Base-by-base conservation (phyloP, 2,329 filamentous ascomycete genomes). In the Alternaria infectoria region DNA sequence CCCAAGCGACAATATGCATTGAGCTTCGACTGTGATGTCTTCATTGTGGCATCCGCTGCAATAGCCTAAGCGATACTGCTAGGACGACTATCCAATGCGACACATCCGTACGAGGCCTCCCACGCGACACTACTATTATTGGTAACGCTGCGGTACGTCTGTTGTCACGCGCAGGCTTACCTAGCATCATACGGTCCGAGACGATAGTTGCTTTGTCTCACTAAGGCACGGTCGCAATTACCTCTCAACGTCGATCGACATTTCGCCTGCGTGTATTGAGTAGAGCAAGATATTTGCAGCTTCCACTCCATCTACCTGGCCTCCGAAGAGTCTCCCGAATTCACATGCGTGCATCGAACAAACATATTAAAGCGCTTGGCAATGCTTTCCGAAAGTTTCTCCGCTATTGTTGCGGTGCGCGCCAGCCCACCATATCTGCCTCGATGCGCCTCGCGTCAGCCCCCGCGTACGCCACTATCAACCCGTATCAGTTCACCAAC, bases 1-100 rank as follows among this genome's bases (percentile, higher is more conserved):
- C 43, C 62, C 55, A 58, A 56, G 59, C 57, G 51, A 60, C 45
- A 46, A 5, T 12, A 28, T 36, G 36, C 21, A 21, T 36, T 21
- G 36, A 30, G 8, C 47, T 46, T 12, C 36, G 11, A 28, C 17
- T 32, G 54, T 44, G 17, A 56, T 28, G 10, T 23, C 45, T 46
- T 15, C 2, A 13, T 28, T 44, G 6, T 32, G 36, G 19, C 47
- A 44, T 59, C 19, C 30, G 28, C 28, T 32, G 13, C 55, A 30
- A 54, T 23, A 15, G 17, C 55, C 59, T 32, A 61, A 52, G 59
- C 54, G 40, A 58, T 40, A 45, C 15, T 44, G 5, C 40, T 30
- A 28, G 17, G 13, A 45, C 17, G 19, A n/a, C 4, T 17, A 46
- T 47, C 26, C 17, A 25, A 46, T 47, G 54, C 54, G 43, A 32